These are phyloP conservation scores for Vinca major DNA, from an alignment of 305 asterid species.

Conservation along the genomic window DNA sequence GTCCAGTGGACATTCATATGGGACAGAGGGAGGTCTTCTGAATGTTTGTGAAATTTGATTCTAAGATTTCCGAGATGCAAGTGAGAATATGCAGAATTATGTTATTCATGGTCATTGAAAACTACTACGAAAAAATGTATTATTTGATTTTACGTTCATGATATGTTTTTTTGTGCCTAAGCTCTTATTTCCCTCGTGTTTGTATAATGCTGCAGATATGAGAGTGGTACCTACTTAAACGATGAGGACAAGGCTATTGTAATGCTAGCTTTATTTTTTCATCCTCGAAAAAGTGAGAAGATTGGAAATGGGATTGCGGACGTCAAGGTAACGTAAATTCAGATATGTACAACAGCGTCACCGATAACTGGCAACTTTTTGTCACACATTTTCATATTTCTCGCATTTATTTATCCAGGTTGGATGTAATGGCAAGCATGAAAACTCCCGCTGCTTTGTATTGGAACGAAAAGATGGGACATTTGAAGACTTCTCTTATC, in stretches of 20 bases:
- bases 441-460: constrained; percentile 57
- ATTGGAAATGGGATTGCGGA: constrained; percentile 53
- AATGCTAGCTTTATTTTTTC: constrained; percentile 53
- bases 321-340: constrained; percentile 50
- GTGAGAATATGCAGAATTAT: too few species aligned
- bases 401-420: constrained; percentile 34
- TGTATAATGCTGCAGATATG: constrained; percentile 38
- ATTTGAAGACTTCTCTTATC: constrained; percentile 75
- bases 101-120: too few species aligned
- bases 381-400: not conserved
- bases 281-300: constrained; percentile 61
- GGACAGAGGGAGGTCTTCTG: too few species aligned
- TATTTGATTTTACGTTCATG: too few species aligned
- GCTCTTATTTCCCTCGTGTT: constrained; percentile 1
- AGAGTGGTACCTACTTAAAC: constrained; percentile 30
- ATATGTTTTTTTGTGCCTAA: too few species aligned
- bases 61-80: too few species aligned
- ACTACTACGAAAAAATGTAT: too few species aligned
- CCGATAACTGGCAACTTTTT: too few species aligned
- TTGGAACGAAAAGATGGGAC: constrained; percentile 62
- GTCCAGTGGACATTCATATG: too few species aligned
- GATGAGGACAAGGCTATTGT: constrained; percentile 53
- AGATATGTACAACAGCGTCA: not conserved
- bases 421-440: constrained; percentile 54
- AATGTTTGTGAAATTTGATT: too few species aligned